Evolutionary conservation across 441 rosid species (phyloP), one percentile per base, ranked within the genome.

Genomic region (Manihot esculenta): DNA sequence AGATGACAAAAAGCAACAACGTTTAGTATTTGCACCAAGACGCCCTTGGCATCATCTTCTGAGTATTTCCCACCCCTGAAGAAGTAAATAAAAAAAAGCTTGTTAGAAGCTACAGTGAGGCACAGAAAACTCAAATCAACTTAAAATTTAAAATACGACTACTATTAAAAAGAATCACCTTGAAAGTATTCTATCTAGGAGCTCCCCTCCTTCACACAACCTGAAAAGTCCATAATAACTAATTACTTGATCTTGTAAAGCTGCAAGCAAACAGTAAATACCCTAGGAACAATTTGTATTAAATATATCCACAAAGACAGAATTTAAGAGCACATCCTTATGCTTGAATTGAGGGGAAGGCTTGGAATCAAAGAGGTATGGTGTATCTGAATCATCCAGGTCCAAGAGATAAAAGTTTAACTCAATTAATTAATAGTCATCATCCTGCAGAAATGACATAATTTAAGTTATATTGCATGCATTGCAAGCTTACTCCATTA

Each of bases 201-300:
- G 98, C 80, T 93, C 99, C 71, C 99, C 99, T 77, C 99, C 99
- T 84, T 87, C 96, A 79, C 99, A 95, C 74, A 95, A 84, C 92
- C 99, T 95, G 94, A 76, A 85, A 77, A 68, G 63, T 73, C 23
- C 50, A 70, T 57, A 10, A 17, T 41, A 13, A 64, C 15, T 59
- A 64, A 71, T 38, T 45, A 68, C 71, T 33, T 41, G 48, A 66
- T 64, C 63, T 51, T 13, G 2, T 64, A 56, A 47, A 71, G 51
- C 72, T n/a, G 60, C 68, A 45, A 47, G 51, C 27, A 69, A 21
- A 2, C 23, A 12, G 30, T 33, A n/a, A 26, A 24, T 18, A 49
- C 41, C 55, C 10, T 23, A 62, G 20, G 17, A 35, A 54, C 17
- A 23, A 35, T n/a, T 35, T 26, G 55, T 26, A 21, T 20, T 74